A percentile compares a stretch with the other conserved stretches of the same genome.
Conservation (phyloP, 2,329 filamentous ascomycete species). For the Phaeoacremonium minimum region DNA sequence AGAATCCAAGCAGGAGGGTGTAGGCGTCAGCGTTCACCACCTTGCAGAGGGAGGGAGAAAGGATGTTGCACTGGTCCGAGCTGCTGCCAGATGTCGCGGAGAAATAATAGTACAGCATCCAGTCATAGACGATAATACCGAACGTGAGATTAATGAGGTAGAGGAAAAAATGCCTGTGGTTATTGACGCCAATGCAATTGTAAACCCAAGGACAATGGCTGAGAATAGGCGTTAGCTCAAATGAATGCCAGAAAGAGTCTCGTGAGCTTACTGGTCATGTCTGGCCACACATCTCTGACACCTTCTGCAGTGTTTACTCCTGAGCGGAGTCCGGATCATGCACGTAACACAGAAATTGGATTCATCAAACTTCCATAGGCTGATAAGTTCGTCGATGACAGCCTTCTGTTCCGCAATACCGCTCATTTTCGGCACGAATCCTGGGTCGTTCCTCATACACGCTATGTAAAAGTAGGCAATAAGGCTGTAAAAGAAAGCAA, state of each 20-base stretch:
- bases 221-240: not conserved
- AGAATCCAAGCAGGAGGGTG: conserved; percentile 73
- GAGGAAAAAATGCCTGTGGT: conserved; percentile 90
- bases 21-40: conserved; percentile 79
- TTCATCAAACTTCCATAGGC: conserved; percentile 87
- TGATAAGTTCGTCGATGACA: conserved; percentile 81
- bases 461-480: conserved; percentile 83
- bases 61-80: conserved; percentile 63
- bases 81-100: conserved; percentile 48
- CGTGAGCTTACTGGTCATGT: conserved; percentile 74
- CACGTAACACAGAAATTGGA: conserved; percentile 90
- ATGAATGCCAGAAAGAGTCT: too few relatives aligned
- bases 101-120: conserved; percentile 69
- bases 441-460: conserved; percentile 84
- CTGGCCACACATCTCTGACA: conserved; percentile 92
- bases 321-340: conserved; percentile 87
- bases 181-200: conserved; percentile 94
- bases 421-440: conserved; percentile 85
- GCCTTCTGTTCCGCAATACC: conserved; percentile 87
- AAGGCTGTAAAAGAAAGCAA: conserved; percentile 58
- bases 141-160: conserved; percentile 77
- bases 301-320: conserved; percentile 92
- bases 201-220: conserved; percentile 98
- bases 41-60: conserved; percentile 71
- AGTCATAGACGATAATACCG: conserved; percentile 70